These are phyloP conservation scores for Sporothrix humicola DNA, from an alignment of 2,329 filamentous ascomycete species.

Conservation along the genomic window DNA sequence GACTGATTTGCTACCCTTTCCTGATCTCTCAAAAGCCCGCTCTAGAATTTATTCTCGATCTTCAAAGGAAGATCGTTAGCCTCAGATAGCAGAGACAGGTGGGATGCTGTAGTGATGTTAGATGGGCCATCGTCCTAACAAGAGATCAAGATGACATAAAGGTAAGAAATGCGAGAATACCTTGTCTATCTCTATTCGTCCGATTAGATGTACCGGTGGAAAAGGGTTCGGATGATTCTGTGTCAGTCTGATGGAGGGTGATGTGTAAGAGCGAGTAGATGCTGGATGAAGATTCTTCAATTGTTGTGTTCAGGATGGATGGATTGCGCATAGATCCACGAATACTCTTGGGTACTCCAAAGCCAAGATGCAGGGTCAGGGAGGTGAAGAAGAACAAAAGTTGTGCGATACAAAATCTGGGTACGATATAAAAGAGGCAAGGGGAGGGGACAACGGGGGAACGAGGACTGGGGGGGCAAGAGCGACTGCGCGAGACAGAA, in stretches of 20 bases:
- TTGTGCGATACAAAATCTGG: conserved; percentile 4
- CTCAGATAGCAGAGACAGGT: not conserved
- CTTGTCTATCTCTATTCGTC: not conserved
- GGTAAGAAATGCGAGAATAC: not conserved
- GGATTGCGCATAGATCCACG: not conserved
- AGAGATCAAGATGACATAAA: not conserved
- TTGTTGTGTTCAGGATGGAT: too few relatives aligned
- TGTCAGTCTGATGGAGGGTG: not conserved
- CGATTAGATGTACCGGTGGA: not conserved
- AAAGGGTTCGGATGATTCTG: not conserved
- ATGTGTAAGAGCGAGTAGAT: not conserved
- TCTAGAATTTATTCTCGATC: too few relatives aligned
- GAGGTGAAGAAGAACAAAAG: not conserved
- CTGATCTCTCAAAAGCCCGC: too few relatives aligned
- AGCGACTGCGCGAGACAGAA: conserved; percentile 1
- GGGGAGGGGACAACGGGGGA: not conserved
- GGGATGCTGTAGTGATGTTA: not conserved
- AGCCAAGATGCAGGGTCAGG: conserved; percentile 1
- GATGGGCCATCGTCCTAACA: not conserved
- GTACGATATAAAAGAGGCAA: not conserved
- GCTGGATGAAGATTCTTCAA: too few relatives aligned
- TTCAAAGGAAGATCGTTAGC: not conserved
- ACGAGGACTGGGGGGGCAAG: not conserved
- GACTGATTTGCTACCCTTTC: not conserved
- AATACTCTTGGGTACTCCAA: not conserved